These are phyloP conservation scores for Ceriops zippeliana DNA, from an alignment of 345 rosid species.

Conservation along the genomic window DNA sequence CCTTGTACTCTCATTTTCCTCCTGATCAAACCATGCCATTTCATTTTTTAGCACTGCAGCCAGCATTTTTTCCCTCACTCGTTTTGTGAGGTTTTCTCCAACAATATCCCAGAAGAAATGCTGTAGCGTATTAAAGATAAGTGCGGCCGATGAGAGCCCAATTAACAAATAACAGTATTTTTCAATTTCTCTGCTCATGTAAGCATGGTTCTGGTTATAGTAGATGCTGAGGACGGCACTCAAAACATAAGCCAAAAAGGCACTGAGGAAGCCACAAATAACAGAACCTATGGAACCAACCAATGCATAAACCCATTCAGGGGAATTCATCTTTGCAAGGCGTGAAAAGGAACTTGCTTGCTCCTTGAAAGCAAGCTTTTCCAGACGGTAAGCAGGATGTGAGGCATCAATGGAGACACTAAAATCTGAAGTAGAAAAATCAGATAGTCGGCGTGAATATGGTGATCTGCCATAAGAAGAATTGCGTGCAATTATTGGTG, in stretches of 20 bases:
- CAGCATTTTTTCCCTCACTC: slow-evolving; percentile 94
- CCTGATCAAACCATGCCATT: slow-evolving; percentile 98
- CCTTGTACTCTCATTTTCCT: slow-evolving; percentile 92
- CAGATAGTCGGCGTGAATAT: slow-evolving; percentile 86
- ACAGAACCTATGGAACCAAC: slow-evolving; percentile 89
- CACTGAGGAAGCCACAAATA: slow-evolving; percentile 85
- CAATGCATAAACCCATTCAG: slow-evolving; percentile 91
- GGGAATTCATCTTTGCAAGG: slow-evolving; percentile 92
- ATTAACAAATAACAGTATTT: slow-evolving; percentile 88
- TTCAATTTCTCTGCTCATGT: slow-evolving; percentile 78
- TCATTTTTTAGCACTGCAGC: slow-evolving; percentile 82
- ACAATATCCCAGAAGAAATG: slow-evolving; percentile 98
- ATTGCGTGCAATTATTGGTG: slow-evolving; percentile 89
- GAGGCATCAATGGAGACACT: slow-evolving; percentile 78
- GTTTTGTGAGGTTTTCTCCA: slow-evolving; percentile 94
- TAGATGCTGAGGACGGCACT: slow-evolving; percentile 90
- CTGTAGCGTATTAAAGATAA: slow-evolving; percentile 87
- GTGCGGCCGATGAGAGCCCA: slow-evolving; percentile 92
- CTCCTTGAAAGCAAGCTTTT: slow-evolving; percentile 89
- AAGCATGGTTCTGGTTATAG: slow-evolving; percentile 77
- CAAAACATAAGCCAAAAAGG: slow-evolving; percentile 91
- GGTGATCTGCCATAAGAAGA: slow-evolving; percentile 98
- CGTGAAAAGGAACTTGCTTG: slow-evolving; percentile 98
- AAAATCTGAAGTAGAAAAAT: slow-evolving; percentile 95
- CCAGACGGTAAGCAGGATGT: slow-evolving; percentile 66